Evolutionary conservation across 805 yeast genomes (phyloP).

Genomic region (Saturnispora zaruensis): DNA sequence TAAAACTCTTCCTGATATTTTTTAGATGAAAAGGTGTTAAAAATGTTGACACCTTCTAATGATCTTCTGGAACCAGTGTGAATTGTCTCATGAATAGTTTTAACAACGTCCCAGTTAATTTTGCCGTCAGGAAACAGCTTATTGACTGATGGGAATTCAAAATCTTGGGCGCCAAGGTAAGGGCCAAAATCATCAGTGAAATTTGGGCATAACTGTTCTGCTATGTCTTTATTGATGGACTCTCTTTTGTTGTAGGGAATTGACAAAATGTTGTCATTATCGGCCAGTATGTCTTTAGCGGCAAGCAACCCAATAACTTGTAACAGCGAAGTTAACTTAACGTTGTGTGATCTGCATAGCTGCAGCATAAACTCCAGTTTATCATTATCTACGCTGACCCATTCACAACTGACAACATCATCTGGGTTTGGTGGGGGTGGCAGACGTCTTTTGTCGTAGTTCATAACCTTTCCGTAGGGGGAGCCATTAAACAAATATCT

Average conservation of each 20-base stretch:
- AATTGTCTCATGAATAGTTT: conserved; percentile 2
- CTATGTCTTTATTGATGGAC: not conserved
- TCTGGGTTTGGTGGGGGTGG: not conserved
- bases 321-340: conserved; percentile 4
- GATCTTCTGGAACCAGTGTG: conserved; percentile 1
- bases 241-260: conserved; percentile 20
- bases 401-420: conserved; percentile 5
- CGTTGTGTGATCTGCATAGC: not conserved
- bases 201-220: not conserved
- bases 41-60: not conserved
- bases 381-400: conserved; percentile 1
- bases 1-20: not conserved
- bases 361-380: not conserved
- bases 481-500: conserved; percentile 1
- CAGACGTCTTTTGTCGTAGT: not conserved
- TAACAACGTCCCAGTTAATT: conserved; percentile 9
- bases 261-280: conserved; percentile 9
- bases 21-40: not conserved
- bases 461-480: not conserved
- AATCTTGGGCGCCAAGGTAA: not conserved
- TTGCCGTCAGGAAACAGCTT: conserved; percentile 5
- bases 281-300: not conserved
- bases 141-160: conserved; percentile 12
- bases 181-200: conserved; percentile 4
- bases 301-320: not conserved